Percentiles rank a stretch among this genome's conserved stretches.
Evolutionary conservation across 1,284 basidiomycete genomes (phyloP).

Genomic region (Trametes pubescens): DNA sequence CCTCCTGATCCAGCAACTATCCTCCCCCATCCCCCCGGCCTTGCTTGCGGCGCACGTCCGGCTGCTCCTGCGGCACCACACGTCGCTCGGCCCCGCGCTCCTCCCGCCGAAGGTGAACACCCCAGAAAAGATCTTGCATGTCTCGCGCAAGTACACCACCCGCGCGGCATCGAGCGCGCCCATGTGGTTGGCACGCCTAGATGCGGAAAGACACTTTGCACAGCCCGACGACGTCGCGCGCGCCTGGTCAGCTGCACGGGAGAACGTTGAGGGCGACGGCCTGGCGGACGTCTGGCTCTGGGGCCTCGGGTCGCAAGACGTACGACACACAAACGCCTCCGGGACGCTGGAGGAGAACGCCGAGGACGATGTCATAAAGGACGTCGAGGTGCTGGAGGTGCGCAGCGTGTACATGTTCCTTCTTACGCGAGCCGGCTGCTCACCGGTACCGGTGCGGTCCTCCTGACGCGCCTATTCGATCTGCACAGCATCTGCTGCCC

Average conservation of each 20-base stretch:
- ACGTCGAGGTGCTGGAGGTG: conserved; percentile 50
- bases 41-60: conserved; percentile 58
- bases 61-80: conserved; percentile 45
- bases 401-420: conserved; percentile 1
- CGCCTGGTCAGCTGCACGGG: conserved; percentile 55
- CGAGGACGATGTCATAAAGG: conserved; percentile 32
- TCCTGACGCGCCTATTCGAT: conserved; percentile 5
- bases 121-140: conserved; percentile 47
- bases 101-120: conserved; percentile 43
- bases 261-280: conserved; percentile 45
- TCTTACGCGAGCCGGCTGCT: conserved; percentile 5
- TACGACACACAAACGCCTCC: conserved; percentile 2
- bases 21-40: conserved; percentile 43
- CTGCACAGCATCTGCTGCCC: conserved; percentile 52
- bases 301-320: conserved; percentile 47
- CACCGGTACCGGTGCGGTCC: conserved; percentile 32
- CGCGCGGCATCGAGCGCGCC: conserved; percentile 42
- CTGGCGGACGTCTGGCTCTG: conserved; percentile 58
- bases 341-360: conserved; percentile 24
- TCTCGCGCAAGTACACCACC: conserved; percentile 56
- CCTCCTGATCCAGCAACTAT: conserved; percentile 47
- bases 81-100: conserved; percentile 35
- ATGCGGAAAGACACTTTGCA: conserved; percentile 50
- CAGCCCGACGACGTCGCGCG: conserved; percentile 36
- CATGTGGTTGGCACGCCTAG: conserved; percentile 64